A percentile compares a stretch with the other conserved stretches of the same genome.
Evolutionary conservation across 805 yeast species (phyloP).

Genomic region (Saturnispora kantuleensis): DNA sequence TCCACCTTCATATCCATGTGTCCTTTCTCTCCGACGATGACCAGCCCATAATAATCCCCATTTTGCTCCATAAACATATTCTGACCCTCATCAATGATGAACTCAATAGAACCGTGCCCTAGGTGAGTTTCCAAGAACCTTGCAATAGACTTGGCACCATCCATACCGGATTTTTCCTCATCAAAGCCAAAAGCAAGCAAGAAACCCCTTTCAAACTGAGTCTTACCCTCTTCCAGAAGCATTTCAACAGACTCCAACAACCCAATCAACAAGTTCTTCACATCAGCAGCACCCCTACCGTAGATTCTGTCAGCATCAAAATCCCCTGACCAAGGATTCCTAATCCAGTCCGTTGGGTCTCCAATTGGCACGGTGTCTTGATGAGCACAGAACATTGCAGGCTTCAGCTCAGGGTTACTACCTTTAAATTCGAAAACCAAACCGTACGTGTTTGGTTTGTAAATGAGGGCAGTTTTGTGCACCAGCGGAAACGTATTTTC

Average conservation of each 20-base stretch:
- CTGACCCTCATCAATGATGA: conserved; percentile 47
- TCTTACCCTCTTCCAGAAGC: conserved; percentile 36
- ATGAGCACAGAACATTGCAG: conserved; percentile 64
- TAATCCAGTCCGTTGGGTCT: conserved; percentile 45
- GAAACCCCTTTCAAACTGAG: conserved; percentile 49
- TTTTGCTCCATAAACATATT: conserved; percentile 35
- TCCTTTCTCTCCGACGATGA: conserved; percentile 32
- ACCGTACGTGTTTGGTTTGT: conserved; percentile 52
- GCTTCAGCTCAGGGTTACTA: conserved; percentile 39
- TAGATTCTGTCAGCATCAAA: conserved; percentile 57
- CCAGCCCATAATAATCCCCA: conserved; percentile 13
- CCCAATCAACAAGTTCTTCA: conserved; percentile 59
- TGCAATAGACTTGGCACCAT: conserved; percentile 49
- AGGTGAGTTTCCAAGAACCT: conserved; percentile 38
- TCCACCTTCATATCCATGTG: conserved; percentile 34
- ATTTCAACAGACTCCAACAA: conserved; percentile 57
- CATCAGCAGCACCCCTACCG: conserved; percentile 75
- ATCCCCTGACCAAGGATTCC: conserved; percentile 57
- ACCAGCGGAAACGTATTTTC: conserved; percentile 21
- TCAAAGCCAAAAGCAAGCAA: conserved; percentile 67
- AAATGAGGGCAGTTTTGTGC: conserved; percentile 34
- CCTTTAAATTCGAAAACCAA: conserved; percentile 60
- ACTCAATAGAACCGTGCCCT: conserved; percentile 51
- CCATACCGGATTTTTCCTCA: conserved; percentile 62
- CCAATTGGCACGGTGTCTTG: conserved; percentile 78